These are phyloP conservation scores for Pascua sp. DNA, from an alignment of 1,284 basidiomycete genomes.

Conservation along the genomic window DNA sequence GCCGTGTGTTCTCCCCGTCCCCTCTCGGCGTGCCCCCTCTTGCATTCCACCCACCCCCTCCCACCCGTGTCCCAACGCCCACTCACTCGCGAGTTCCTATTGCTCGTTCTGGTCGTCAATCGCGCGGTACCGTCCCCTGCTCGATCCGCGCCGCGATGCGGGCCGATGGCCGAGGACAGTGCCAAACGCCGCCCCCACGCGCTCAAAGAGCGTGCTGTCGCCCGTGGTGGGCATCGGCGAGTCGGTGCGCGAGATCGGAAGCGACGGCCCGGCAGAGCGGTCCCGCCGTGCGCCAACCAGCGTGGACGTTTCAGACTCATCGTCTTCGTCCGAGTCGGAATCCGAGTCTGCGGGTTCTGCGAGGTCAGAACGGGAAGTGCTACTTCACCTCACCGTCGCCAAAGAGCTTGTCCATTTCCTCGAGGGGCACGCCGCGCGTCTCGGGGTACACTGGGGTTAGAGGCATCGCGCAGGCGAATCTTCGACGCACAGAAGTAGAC, in stretches of 20 bases:
- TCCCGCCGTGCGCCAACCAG: constrained; percentile 47
- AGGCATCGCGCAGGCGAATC: too few species aligned
- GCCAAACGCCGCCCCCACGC: constrained; percentile 54
- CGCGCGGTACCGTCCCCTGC: constrained; percentile 55
- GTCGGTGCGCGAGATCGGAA: constrained; percentile 33
- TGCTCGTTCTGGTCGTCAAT: constrained; percentile 55
- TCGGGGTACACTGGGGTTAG: constrained; percentile 50
- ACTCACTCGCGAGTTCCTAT: constrained; percentile 64
- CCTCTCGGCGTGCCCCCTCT: too few species aligned
- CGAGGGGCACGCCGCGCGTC: constrained; percentile 55
- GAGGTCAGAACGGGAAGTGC: background rate
- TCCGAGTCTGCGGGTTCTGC: constrained; percentile 20
- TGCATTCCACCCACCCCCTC: too few species aligned
- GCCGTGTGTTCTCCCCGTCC: too few species aligned
- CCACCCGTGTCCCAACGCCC: background rate
- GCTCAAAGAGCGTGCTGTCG: constrained; percentile 36
- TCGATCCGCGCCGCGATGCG: constrained; percentile 36
- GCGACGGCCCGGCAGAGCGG: constrained; percentile 32
- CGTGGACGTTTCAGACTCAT: constrained; percentile 61
- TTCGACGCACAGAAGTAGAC: constrained; percentile 30
- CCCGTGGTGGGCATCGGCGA: constrained; percentile 27
- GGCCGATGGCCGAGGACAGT: constrained; percentile 54
- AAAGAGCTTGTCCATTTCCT: constrained; percentile 54
- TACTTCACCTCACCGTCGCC: constrained; percentile 25
- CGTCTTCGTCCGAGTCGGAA: constrained; percentile 31